A percentile compares a stretch with the other conserved stretches of the same genome.
Conservation (phyloP, 768 basidiomycete genomes). For the Leccinum longicurvipes region DNA sequence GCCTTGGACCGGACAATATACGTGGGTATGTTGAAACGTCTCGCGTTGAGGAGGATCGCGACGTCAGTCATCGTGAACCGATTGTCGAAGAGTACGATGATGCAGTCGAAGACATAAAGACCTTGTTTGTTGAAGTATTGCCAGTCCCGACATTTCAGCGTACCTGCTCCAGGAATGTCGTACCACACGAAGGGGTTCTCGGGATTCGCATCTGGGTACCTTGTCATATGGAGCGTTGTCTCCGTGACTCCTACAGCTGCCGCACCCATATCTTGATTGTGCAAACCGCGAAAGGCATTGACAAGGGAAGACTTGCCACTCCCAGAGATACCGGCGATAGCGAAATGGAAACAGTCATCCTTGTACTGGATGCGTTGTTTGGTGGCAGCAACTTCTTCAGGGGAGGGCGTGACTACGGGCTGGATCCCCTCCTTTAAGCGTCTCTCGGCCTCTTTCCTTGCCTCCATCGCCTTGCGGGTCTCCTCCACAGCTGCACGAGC, state of each 20-base stretch:
- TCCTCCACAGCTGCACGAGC: background rate
- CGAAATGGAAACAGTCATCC: slow-evolving; percentile 31
- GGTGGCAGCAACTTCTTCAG: slow-evolving; percentile 13
- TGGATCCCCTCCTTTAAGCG: slow-evolving; percentile 25
- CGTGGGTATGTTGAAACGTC: slow-evolving; percentile 30
- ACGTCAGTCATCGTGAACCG: slow-evolving; percentile 34
- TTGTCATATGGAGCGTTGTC: slow-evolving; percentile 25
- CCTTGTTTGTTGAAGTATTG: slow-evolving; percentile 37
- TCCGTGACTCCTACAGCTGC: slow-evolving; percentile 30
- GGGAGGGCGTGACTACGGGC: slow-evolving; percentile 22
- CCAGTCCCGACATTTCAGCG: slow-evolving; percentile 31
- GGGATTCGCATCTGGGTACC: slow-evolving; percentile 26
- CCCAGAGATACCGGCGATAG: slow-evolving; percentile 33
- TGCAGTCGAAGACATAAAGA: slow-evolving; percentile 36
- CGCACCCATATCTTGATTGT: slow-evolving; percentile 15
- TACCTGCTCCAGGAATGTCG: slow-evolving; percentile 37
- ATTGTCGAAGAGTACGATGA: slow-evolving; percentile 32
- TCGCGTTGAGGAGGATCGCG: slow-evolving; percentile 32
- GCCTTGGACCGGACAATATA: slow-evolving; percentile 38
- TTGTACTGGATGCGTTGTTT: slow-evolving; percentile 19
- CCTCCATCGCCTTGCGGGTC: slow-evolving; percentile 1
- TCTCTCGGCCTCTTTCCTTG: slow-evolving; percentile 16
- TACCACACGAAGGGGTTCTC: slow-evolving; percentile 30
- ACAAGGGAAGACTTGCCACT: slow-evolving; percentile 37
- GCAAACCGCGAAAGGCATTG: slow-evolving; percentile 34